Evolutionary conservation across 345 rosid genomes (phyloP).

Genomic region (Populus simonii): DNA sequence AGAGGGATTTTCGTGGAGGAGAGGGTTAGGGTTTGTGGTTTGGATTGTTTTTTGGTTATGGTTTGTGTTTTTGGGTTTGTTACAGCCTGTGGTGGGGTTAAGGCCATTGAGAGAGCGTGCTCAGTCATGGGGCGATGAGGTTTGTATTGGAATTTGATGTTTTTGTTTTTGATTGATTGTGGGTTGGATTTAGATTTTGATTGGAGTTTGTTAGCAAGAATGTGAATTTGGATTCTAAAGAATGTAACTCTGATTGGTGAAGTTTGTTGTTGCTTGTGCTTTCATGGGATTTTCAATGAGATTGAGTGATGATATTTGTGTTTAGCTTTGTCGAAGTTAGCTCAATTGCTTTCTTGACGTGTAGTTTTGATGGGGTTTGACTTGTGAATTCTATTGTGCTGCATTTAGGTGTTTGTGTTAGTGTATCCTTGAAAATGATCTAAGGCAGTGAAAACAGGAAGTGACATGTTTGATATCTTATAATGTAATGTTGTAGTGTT

Average conservation of each 20-base stretch:
- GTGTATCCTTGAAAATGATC: neutral
- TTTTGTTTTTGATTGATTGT: conserved; percentile 11
- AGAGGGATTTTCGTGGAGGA: conserved; percentile 15
- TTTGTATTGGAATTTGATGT: conserved; percentile 30
- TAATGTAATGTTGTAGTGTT: neutral
- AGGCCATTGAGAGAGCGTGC: conserved; percentile 82
- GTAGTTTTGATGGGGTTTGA: neutral
- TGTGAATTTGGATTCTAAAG: conserved; percentile 9
- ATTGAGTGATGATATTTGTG: neutral
- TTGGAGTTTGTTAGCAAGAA: neutral
- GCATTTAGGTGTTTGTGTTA: neutral
- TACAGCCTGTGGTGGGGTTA: conserved; percentile 53
- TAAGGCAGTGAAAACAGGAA: neutral
- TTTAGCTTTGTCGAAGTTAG: neutral
- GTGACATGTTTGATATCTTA: neutral
- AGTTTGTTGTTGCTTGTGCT: conserved; percentile 7
- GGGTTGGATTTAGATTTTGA: conserved; percentile 4
- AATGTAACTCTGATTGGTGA: conserved; percentile 12
- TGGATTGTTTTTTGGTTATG: conserved; percentile 48
- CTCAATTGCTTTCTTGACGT: neutral
- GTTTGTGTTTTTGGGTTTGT: conserved; percentile 40
- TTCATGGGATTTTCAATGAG: neutral
- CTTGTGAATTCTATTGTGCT: neutral
- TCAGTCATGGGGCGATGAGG: conserved; percentile 98
- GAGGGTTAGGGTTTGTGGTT: conserved; percentile 39